Base-by-base conservation (phyloP, 768 basidiomycete genomes). In the Suillus variegatus region DNA sequence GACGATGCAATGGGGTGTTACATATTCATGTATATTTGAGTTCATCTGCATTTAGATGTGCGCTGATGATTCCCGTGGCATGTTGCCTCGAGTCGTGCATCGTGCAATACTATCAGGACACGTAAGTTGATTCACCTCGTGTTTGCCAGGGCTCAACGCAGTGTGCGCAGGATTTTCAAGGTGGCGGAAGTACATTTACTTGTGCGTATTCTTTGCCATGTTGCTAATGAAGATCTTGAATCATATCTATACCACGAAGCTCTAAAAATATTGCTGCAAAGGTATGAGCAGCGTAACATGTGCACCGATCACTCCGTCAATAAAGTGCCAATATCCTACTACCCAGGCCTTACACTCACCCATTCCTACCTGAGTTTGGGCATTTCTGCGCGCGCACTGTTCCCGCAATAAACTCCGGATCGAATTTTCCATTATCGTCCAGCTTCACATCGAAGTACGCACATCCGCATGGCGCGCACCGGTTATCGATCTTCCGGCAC, bases 331-430 rank as follows among this genome's bases (percentile, higher is more conserved):
- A 32, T 76, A 78, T 14, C 70, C 77, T 25, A 68, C 32, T 7
- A 32, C 32, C 32, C 32, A 1, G 76, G 73, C 52, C 68, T 67
- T 35, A 75, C 71, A 6, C 72, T 76, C 63, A 71, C 49, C 76
- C 77, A 22, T 72, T 72, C 40, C 72, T 64, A 63, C 74, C 76
- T 60, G 74, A 47, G 49, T 75, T 69, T 16, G 71, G 74, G 54
- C 72, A 77, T 25, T 75, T 72, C 60, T 74, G 75, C 47, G 69
- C 62, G 1, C 74, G 77, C 1, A 77, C 63, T 8, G 69, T 68
- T 6, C 77, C 76, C 1, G 73, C 79, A 5, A 79, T 63, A 61
- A 79, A 67, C 64, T 72, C 65, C 54, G 70, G 73, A 55, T 76
- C 66, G 36, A 73, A 54, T 36, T 67, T 44, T 14, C 75, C 76